Evolutionary conservation across 1,284 basidiomycete genomes (phyloP), one percentile per base, ranked within the genome.

Genomic region (Ustilago loliicola): DNA sequence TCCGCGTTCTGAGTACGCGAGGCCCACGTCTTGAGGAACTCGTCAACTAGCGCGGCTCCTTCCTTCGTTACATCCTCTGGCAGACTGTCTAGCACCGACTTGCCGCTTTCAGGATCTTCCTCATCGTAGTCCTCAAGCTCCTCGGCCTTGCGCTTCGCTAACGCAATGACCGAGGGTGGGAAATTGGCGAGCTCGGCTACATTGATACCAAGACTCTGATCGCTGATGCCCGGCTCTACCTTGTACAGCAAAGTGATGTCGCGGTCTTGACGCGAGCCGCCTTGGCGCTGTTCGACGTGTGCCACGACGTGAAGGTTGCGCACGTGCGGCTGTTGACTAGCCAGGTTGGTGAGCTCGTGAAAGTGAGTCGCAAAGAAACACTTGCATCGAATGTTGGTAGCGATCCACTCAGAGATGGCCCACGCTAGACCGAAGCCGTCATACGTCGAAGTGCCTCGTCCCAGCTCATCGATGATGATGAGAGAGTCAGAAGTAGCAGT

Each of bases 401-500:
- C 94, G 74, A 99, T 97, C 85, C 96, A 93, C 55, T 99, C 97
- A 36, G 94, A 96, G 80, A 99, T 99, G 1, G 96, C 95, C 96
- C 96, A 99, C 0, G 97, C 97, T 1, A 99, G 90, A 13, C 97
- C 97, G 83, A 99, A 99, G 0, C 97, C 97, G 86, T 99, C 97
- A 82, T 98, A 98, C 0, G 97, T 99, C 0, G 95, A 98, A 0
- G 97, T 99, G n/a, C 96, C 96, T 88, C 96, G 90, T 34, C 96
- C 96, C 0, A 99, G 91, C 87, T 99, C 97, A 87, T 99, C 97
- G 64, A 99, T 99, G 85, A 99, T 97, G 78, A 99, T 93, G 48
- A 99, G 88, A 1, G 95, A 98, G 87, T 99, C 92, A 77, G 91
- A 91, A 0, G 95, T 94, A 2, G 97, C 96, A 40, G 94, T 85